phyloP scores from a whole-genome alignment of 108 stramenopile genomes.

The Pseudonitzschia delicatissima region DNA sequence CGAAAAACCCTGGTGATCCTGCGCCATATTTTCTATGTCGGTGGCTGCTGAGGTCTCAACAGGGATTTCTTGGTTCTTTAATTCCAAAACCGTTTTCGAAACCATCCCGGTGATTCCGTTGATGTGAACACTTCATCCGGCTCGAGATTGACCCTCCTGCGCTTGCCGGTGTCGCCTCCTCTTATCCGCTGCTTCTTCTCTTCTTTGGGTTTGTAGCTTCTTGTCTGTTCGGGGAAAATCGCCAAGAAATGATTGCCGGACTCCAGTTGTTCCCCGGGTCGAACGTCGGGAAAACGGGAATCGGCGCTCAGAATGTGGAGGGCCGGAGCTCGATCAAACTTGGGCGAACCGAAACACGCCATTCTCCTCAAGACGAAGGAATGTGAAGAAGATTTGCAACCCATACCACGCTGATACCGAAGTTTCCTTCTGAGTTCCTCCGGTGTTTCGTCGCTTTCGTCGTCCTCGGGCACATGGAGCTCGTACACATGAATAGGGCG shows the following conservation, averaged over 20 bases:
- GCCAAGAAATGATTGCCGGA: slow-evolving; percentile 95
- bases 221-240: slow-evolving; percentile 60
- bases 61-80: too few species aligned
- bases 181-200: slow-evolving; percentile 22
- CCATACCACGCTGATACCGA: neutral
- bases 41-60: too few species aligned
- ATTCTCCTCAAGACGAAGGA: slow-evolving; percentile 80
- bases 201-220: neutral
- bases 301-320: slow-evolving; percentile 82
- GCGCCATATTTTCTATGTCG: too few species aligned
- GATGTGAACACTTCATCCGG: neutral
- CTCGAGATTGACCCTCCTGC: neutral
- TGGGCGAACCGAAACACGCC: slow-evolving; percentile 93
- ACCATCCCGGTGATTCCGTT: neutral
- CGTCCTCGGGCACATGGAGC: slow-evolving; percentile 23
- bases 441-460: neutral
- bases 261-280: slow-evolving; percentile 59
- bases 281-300: slow-evolving; percentile 87
- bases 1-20: too few species aligned
- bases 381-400: neutral
- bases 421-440: slow-evolving; percentile 11
- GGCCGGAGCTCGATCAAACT: slow-evolving; percentile 69
- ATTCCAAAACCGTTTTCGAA: too few species aligned
- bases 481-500: slow-evolving; percentile 96
- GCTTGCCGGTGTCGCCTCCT: neutral